Conservation (phyloP, 306 rosid species). For the Rubus idaeus region DNA sequence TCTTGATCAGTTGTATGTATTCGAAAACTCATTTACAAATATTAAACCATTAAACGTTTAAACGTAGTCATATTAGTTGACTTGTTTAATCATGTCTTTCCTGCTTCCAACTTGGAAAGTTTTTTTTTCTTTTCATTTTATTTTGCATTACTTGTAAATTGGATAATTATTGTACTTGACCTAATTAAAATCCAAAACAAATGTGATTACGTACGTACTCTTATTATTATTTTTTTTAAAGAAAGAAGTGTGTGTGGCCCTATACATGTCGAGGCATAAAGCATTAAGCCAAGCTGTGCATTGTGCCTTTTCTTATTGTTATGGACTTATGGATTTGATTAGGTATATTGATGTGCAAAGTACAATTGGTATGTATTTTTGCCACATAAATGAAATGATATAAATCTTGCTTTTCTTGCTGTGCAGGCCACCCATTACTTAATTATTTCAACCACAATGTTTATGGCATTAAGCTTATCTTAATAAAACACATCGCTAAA, state of each 20-base stretch:
- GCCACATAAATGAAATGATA: not conserved
- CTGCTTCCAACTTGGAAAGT: not conserved
- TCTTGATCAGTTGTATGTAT: not conserved
- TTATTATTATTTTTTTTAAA: too few relatives aligned
- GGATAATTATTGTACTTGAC: not conserved
- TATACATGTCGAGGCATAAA: slow-evolving; percentile 4
- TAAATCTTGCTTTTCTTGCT: not conserved
- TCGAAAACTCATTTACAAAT: not conserved
- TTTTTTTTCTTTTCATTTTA: not conserved
- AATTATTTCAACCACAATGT: slow-evolving; percentile 8
- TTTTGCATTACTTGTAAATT: not conserved
- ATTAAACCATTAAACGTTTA: not conserved
- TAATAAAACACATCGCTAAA: not conserved
- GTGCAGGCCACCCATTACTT: not conserved
- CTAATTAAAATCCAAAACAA: not conserved
- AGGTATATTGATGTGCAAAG: not conserved
- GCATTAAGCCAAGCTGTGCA: slow-evolving; percentile 9
- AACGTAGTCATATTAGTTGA: too few relatives aligned
- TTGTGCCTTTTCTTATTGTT: not conserved
- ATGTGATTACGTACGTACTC: slow-evolving; percentile 1
- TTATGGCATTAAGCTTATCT: not conserved
- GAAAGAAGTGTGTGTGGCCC: slow-evolving; percentile 7
- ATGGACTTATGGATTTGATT: not conserved
- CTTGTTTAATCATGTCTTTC: too few relatives aligned
- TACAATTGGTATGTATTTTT: not conserved